These are phyloP conservation scores for Hippophae tibetana DNA, from an alignment of 306 rosid species.

Conservation along the genomic window DNA sequence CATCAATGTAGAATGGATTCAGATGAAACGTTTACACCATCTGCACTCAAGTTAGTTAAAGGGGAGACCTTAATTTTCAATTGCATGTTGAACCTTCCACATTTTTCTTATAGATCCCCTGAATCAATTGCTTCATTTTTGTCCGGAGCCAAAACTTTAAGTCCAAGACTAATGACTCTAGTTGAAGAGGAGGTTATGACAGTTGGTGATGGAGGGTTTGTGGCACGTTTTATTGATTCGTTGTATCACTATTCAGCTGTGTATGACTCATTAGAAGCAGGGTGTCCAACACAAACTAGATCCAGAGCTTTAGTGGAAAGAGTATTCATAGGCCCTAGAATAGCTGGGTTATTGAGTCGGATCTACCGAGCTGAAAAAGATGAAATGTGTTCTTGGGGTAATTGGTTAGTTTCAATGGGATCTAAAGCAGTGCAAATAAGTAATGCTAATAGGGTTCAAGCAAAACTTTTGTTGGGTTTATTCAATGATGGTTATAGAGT, in stretches of 20 bases:
- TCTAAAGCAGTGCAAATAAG: conserved; percentile 36
- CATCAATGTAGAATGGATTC: conserved; percentile 78
- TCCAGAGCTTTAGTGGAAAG: conserved; percentile 67
- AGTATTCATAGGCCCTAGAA: conserved; percentile 64
- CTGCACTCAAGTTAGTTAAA: conserved; percentile 41
- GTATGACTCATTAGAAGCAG: conserved; percentile 71
- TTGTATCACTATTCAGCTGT: conserved; percentile 66
- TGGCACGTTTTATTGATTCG: conserved; percentile 58
- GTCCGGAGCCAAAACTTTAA: conserved; percentile 41
- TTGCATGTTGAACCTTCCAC: conserved; percentile 78
- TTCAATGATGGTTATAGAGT: conserved; percentile 74
- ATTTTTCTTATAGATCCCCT: conserved; percentile 40
- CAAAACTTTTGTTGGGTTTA: conserved; percentile 55
- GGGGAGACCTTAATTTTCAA: conserved; percentile 78
- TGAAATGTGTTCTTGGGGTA: conserved; percentile 43
- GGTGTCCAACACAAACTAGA: conserved; percentile 57
- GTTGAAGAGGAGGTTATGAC: conserved; percentile 60
- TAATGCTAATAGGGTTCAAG: conserved; percentile 68
- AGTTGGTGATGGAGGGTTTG: conserved; percentile 27
- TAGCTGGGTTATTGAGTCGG: conserved; percentile 44
- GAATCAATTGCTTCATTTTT: conserved; percentile 61
- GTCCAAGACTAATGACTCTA: conserved; percentile 46
- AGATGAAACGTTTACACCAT: conserved; percentile 59
- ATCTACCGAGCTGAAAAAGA: conserved; percentile 29
- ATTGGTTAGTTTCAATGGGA: conserved; percentile 47